These are phyloP conservation scores for Dactylellina parvicollis DNA, from an alignment of 2,329 filamentous ascomycete species.

Conservation along the genomic window DNA sequence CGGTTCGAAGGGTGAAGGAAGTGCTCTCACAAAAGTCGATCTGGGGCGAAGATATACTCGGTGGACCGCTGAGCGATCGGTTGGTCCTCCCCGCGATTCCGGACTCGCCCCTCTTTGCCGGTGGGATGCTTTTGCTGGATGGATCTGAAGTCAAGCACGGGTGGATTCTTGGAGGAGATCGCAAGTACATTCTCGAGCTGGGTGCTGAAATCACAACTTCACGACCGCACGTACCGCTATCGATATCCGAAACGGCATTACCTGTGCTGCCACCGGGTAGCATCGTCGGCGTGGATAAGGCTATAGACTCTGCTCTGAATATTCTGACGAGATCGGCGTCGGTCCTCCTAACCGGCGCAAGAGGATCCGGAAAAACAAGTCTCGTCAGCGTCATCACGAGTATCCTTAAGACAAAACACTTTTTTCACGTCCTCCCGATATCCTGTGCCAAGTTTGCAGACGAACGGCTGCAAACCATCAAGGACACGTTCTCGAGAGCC, in stretches of 20 bases:
- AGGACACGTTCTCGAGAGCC: constrained; percentile 82
- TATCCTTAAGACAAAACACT: constrained; percentile 65
- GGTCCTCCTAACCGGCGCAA: constrained; percentile 84
- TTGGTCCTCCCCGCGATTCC: constrained; percentile 75
- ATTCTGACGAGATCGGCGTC: constrained; percentile 88
- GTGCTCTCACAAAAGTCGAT: constrained; percentile 55
- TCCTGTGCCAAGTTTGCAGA: constrained; percentile 72
- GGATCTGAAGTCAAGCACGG: constrained; percentile 59
- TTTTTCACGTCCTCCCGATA: constrained; percentile 56
- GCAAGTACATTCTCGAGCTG: constrained; percentile 50
- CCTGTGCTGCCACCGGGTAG: constrained; percentile 40
- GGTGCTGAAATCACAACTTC: constrained; percentile 41
- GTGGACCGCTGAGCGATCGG: constrained; percentile 88
- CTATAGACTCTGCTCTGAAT: constrained; percentile 76
- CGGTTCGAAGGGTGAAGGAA: constrained; percentile 56
- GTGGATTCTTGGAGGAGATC: constrained; percentile 75
- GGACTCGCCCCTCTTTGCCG: constrained; percentile 68
- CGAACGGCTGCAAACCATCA: constrained; percentile 88
- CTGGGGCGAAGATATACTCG: constrained; percentile 69
- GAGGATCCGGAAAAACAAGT: constrained; percentile 89
- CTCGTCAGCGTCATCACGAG: constrained; percentile 80
- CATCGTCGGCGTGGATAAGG: constrained; percentile 84
- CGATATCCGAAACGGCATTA: constrained; percentile 57
- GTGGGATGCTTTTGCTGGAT: constrained; percentile 83
- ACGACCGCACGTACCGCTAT: constrained; percentile 61